Percentiles rank a stretch among this genome's conserved stretches.
phyloP scores from a whole-genome alignment of 176 grass and related monocot species.

The Zoysia pacifica region DNA sequence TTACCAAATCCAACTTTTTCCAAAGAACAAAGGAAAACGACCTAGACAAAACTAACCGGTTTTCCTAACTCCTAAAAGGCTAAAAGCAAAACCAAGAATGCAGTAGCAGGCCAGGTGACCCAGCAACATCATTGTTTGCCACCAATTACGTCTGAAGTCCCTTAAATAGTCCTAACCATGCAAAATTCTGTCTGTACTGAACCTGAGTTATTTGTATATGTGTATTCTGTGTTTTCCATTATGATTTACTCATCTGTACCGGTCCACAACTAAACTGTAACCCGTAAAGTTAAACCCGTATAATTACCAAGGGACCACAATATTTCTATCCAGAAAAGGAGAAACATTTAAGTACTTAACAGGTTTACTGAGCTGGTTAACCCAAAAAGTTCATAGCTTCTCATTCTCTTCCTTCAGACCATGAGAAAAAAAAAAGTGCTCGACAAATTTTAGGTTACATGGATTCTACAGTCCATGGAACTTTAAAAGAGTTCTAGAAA shows the following conservation, averaged over 20 bases:
- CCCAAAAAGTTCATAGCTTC: background rate
- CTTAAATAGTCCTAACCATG: background rate
- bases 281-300: background rate
- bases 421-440: background rate
- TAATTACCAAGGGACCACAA: background rate
- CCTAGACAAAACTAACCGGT: constrained; percentile 31
- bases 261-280: background rate
- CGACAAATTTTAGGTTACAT: background rate
- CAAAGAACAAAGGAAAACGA: constrained; percentile 43
- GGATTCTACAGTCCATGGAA: background rate
- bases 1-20: constrained; percentile 36
- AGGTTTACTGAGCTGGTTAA: constrained; percentile 10
- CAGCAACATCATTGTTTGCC: constrained; percentile 20
- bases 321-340: background rate
- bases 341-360: background rate
- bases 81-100: background rate
- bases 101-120: constrained; percentile 16
- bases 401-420: constrained; percentile 19
- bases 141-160: constrained; percentile 35
- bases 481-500: no score
- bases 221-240: background rate
- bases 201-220: constrained; percentile 4
- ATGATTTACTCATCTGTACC: constrained; percentile 26
- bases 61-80: constrained; percentile 31
- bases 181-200: background rate